Evolutionary conservation across 352 stramenopile species (phyloP).

Genomic region (Pythium myriotylum): DNA sequence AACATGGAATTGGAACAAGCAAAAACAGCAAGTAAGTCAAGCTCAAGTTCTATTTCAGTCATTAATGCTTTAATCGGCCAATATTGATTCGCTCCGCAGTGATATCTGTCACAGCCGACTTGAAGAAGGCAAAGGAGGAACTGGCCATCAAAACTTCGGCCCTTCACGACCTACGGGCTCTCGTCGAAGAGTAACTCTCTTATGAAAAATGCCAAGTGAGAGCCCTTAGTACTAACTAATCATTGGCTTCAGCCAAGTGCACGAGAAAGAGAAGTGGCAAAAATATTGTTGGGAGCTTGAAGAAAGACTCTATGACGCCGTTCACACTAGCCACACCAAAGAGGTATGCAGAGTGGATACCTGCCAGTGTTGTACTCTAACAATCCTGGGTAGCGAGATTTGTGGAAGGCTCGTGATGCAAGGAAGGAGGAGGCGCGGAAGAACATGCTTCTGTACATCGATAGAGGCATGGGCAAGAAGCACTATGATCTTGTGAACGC

Average conservation of each 20-base stretch:
- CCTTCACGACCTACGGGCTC: conserved; percentile 48
- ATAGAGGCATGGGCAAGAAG: conserved; percentile 63
- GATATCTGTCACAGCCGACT: conserved; percentile 9
- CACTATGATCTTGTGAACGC: conserved; percentile 31
- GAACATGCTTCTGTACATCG: conserved; percentile 79
- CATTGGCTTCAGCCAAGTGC: conserved; percentile 50
- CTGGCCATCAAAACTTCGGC: conserved; percentile 36
- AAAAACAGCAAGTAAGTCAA: conserved; percentile 39
- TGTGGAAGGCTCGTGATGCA: conserved; percentile 63
- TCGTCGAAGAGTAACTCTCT: conserved; percentile 63
- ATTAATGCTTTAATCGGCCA: too few relatives aligned
- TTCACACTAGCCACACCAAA: conserved; percentile 55
- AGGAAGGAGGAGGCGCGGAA: conserved; percentile 73
- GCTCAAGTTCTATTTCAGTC: too few relatives aligned
- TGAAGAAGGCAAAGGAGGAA: conserved; percentile 38
- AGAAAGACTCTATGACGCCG: conserved; percentile 57
- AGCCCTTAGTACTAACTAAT: not conserved
- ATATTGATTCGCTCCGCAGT: too few relatives aligned
- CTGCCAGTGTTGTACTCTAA: too few relatives aligned
- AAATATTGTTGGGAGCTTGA: conserved; percentile 78
- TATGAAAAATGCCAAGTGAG: too few relatives aligned
- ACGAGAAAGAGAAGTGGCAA: conserved; percentile 79
- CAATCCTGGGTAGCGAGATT: conserved; percentile 57
- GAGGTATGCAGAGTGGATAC: too few relatives aligned
- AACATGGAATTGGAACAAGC: conserved; percentile 36